These are phyloP conservation scores for Tolypocladium nubicola DNA, from an alignment of 2,329 filamentous ascomycete genomes.

Conservation along the genomic window DNA sequence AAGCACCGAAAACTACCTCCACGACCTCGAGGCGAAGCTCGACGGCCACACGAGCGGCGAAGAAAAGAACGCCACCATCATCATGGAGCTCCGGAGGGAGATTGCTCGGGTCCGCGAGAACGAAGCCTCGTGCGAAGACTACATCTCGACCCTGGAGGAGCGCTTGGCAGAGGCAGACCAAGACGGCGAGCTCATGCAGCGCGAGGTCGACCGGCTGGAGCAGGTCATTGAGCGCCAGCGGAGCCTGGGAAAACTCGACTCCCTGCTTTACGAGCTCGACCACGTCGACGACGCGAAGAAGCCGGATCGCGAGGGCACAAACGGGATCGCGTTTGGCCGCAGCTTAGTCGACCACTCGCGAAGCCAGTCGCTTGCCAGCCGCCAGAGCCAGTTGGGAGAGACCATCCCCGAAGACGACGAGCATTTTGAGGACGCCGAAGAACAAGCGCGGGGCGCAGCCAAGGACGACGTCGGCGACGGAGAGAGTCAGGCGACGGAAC, in stretches of 20 bases:
- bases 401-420: conserved; percentile 44
- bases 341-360: conserved; percentile 40
- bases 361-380: conserved; percentile 43
- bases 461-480: background rate
- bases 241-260: conserved; percentile 89
- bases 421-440: conserved; percentile 30
- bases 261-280: conserved; percentile 82
- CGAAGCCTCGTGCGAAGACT: conserved; percentile 84
- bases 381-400: conserved; percentile 42
- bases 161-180: conserved; percentile 91
- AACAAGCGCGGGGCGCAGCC: conserved; percentile 26
- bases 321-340: conserved; percentile 31
- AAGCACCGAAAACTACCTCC: conserved; percentile 85
- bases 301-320: conserved; percentile 19
- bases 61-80: conserved; percentile 80
- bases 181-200: conserved; percentile 92
- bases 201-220: conserved; percentile 87
- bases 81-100: conserved; percentile 83
- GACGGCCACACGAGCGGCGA: conserved; percentile 86
- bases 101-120: conserved; percentile 80
- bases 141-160: conserved; percentile 94
- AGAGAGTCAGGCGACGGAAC: background rate
- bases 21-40: conserved; percentile 81
- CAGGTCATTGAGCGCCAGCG: conserved; percentile 92
- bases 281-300: conserved; percentile 52